These are phyloP conservation scores for Dictyostelium citrinum DNA, from an alignment of 78 protist genomes.

Conservation along the genomic window DNA sequence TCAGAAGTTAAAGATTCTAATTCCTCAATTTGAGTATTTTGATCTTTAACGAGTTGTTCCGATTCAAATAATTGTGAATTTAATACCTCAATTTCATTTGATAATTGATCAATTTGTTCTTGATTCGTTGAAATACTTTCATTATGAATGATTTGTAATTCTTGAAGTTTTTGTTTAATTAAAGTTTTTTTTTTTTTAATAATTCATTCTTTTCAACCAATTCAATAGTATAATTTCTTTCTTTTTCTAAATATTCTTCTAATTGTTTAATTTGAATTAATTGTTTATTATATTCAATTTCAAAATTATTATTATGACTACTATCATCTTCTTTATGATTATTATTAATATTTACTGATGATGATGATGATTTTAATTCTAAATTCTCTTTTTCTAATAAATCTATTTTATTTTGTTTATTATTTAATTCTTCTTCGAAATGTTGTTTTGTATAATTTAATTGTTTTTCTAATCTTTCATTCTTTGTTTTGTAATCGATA, in stretches of 20 bases:
- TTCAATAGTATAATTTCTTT: constrained; percentile 19
- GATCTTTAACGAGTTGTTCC: not conserved
- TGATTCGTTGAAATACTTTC: not conserved
- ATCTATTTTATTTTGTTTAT: not conserved
- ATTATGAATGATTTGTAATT: not conserved
- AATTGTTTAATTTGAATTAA: constrained; percentile 1
- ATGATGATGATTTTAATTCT: not conserved
- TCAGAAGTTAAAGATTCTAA: not conserved
- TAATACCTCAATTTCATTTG: not conserved
- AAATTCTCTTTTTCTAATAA: not conserved
- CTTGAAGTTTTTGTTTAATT: constrained; percentile 1
- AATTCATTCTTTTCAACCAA: not conserved
- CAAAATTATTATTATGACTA: not conserved
- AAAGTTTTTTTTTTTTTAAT: constrained; percentile 29
- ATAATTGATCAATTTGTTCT: not conserved
- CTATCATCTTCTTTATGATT: not conserved
- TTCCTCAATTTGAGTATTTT: not conserved
- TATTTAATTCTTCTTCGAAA: constrained; percentile 31
- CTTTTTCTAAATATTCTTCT: constrained; percentile 1
- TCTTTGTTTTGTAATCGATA: constrained; percentile 19
- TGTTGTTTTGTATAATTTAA: not conserved
- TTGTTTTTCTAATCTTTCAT: constrained; percentile 25
- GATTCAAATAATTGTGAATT: not conserved
- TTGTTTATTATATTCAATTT: constrained; percentile 18
- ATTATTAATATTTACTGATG: not conserved